phyloP scores from a whole-genome alignment of 73 alveolate species.

The Stentor roeselii region DNA sequence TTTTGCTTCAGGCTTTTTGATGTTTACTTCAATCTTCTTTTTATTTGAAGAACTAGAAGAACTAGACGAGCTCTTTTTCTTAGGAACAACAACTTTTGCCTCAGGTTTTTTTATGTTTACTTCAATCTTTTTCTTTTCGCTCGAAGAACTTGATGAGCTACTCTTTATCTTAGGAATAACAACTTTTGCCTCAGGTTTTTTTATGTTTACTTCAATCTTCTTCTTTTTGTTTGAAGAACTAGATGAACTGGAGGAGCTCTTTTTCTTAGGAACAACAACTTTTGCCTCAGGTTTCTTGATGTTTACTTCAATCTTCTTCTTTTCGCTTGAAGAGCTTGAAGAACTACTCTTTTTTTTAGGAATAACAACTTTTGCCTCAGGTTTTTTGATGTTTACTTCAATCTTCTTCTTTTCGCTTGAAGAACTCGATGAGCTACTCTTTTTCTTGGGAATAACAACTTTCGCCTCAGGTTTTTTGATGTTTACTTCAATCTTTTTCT shows the following conservation, averaged over 20 bases:
- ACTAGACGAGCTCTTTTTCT: not conserved
- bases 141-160: not conserved
- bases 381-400: not conserved
- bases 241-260: not conserved
- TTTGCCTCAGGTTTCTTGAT: not conserved
- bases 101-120: not conserved
- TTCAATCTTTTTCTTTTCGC: not conserved
- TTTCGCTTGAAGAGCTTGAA: not conserved
- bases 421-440: not conserved
- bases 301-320: not conserved
- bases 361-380: not conserved
- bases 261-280: not conserved
- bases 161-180: not conserved
- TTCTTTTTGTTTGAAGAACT: not conserved
- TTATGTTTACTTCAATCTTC: not conserved
- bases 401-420: not conserved
- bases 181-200: not conserved
- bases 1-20: not conserved
- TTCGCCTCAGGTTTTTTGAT: not conserved
- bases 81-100: not conserved
- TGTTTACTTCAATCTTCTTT: not conserved
- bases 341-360: not conserved
- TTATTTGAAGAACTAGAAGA: not conserved
- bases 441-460: not conserved
- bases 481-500: not conserved